A percentile compares a stretch with the other conserved stretches of the same genome.
Conservation (phyloP, 192 early-diverging fungal genomes). For the Pilaira anomala region DNA sequence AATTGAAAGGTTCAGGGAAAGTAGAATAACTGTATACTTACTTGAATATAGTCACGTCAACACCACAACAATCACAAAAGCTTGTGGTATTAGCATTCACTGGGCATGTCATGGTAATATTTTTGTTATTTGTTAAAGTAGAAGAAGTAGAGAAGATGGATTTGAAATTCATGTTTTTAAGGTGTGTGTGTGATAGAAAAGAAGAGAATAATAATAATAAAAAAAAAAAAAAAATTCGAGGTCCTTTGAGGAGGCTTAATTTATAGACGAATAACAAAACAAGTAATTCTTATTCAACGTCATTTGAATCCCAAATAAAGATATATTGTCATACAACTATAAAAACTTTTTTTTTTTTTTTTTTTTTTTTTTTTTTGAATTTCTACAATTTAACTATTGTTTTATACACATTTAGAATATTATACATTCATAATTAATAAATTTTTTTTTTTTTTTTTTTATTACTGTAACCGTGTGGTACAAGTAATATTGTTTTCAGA, state of each 20-base stretch:
- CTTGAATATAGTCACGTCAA: constrained; percentile 14
- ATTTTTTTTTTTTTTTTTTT: background rate
- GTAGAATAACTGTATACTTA: background rate
- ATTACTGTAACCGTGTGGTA: background rate
- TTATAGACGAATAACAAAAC: background rate
- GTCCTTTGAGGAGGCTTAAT: background rate
- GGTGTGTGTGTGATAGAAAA: background rate
- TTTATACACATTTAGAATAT: too few species aligned
- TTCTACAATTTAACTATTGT: too few species aligned
- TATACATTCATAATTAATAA: background rate
- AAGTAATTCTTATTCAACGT: constrained; percentile 5
- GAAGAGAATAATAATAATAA: background rate
- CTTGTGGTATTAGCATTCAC: background rate
- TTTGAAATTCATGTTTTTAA: background rate
- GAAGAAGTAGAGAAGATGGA: background rate
- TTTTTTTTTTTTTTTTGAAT: too few species aligned
- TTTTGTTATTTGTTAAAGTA: too few species aligned
- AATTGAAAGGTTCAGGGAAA: background rate
- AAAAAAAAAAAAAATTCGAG: background rate
- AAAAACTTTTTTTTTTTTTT: background rate
- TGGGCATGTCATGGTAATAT: background rate
- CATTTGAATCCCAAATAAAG: background rate
- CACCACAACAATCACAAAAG: constrained; percentile 19
- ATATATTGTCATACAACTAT: background rate
- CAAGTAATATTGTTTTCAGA: background rate